Evolutionary conservation across 495 filamentous ascomycete species (phyloP).

Genomic region (Tuber melanosporum): DNA sequence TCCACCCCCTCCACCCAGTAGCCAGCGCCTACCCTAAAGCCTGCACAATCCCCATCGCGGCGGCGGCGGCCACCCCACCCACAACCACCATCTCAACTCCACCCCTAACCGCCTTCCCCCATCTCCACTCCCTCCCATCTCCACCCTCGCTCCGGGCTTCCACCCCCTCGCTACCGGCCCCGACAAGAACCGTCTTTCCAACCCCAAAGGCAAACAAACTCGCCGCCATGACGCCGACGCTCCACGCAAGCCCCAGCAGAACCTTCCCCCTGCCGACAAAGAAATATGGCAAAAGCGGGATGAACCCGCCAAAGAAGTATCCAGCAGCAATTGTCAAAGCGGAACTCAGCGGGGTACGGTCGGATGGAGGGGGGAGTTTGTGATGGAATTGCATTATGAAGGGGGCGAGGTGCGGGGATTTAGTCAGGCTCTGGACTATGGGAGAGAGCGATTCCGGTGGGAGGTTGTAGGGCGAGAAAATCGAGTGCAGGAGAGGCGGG

Average conservation of each 20-base stretch:
- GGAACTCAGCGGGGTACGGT: slow-evolving; percentile 41
- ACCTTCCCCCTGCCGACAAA: slow-evolving; percentile 56
- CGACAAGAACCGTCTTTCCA: slow-evolving; percentile 56
- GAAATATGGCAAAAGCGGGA: slow-evolving; percentile 72
- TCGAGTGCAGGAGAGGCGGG: slow-evolving; percentile 46
- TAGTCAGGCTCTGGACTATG: slow-evolving; percentile 48
- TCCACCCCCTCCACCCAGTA: slow-evolving; percentile 6
- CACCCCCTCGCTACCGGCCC: slow-evolving; percentile 45
- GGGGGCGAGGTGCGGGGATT: slow-evolving; percentile 44
- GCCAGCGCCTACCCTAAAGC: slow-evolving; percentile 47
- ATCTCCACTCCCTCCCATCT: slow-evolving; percentile 50
- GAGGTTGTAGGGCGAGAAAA: slow-evolving; percentile 55
- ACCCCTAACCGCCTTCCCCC: slow-evolving; percentile 44
- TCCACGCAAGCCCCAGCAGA: slow-evolving; percentile 57
- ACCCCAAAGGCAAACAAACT: slow-evolving; percentile 70
- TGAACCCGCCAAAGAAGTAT: slow-evolving; percentile 67
- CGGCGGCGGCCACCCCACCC: slow-evolving; percentile 59
- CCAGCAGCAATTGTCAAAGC: slow-evolving; percentile 57
- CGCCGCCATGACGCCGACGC: slow-evolving; percentile 61
- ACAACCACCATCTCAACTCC: slow-evolving; percentile 62
- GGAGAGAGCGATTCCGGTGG: slow-evolving; percentile 47
- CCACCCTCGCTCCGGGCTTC: slow-evolving; percentile 44
- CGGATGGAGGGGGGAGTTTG: slow-evolving; percentile 40
- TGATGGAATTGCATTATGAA: slow-evolving; percentile 58
- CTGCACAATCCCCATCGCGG: slow-evolving; percentile 60